Evolutionary conservation across 495 filamentous ascomycete genomes (phyloP), one percentile per base, ranked within the genome.

Genomic region (Daldinia caldariorum): DNA sequence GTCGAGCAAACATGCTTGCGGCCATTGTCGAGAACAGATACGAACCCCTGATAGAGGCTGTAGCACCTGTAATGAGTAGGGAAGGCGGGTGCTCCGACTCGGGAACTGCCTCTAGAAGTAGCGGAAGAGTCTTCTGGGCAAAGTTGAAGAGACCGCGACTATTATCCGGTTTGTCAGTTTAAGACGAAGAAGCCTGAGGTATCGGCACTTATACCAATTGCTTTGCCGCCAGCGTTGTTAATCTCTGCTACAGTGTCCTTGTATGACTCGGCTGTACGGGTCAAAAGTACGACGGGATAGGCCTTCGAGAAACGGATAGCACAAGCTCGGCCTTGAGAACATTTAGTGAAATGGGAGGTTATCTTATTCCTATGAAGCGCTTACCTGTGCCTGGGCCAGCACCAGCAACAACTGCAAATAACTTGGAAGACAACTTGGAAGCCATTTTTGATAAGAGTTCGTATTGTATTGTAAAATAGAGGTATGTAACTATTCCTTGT

Each of bases 21-120:
- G 92, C 93, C 75, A 97, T 94, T 18, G 85, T 76, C 3, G 89
- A 80, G 80, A 92, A 92, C 5, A 82, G 82, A 0, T 92, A 88
- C 4, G 89, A 92, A 8, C 91, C 89, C 65, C 89, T 89, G 3
- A 97, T 49, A 13, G 90, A 93, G 2, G 92, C 93, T 0, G 94
- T 97, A 0, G 94, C 93, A 38, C 93, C 91, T 0, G 94, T 97
- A 80, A 97, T 90, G 76, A 97, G 90, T 37, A 98, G 82, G 2
- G 91, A 89, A 0, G 94, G 92, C 4, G 92, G 92, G 73, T 93
- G 70, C 38, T 79, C 72, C 18, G 83, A 81, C 47, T 71, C 63
- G 5, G 83, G 77, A 16, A 88, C 87, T 31, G 82, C 68, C 0
- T 79, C 79, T 22, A 93, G 86, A 18, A 97, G 86, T 8, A 91